A percentile compares a stretch with the other conserved stretches of the same genome.
These are phyloP conservation scores for Neofusicoccum cordaticola DNA, from an alignment of 2,329 filamentous ascomycete genomes.

Conservation along the genomic window DNA sequence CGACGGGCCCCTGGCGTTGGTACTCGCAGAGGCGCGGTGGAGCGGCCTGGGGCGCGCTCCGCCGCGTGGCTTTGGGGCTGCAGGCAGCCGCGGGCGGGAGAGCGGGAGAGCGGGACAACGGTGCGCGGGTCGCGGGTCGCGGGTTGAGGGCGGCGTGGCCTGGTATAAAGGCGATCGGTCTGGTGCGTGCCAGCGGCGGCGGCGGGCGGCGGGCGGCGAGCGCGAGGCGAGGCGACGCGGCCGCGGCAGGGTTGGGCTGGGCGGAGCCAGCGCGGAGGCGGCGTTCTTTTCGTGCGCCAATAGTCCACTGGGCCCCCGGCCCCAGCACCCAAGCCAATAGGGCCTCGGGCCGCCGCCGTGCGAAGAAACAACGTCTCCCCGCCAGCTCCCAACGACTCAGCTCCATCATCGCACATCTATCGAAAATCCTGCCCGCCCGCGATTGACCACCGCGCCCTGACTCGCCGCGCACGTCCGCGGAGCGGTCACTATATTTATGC, in stretches of 20 bases:
- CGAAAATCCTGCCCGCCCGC: background rate
- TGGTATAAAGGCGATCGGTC: background rate
- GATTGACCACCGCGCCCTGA: background rate
- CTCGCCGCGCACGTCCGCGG: background rate
- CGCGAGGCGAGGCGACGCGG: background rate
- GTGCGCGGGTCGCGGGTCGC: background rate
- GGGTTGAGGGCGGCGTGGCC: background rate
- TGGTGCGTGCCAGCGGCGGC: background rate
- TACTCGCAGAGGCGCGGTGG: too few relatives aligned
- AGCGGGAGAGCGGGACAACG: conserved; percentile 1
- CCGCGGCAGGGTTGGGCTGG: background rate
- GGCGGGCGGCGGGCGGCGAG: background rate
- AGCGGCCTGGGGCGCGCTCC: too few relatives aligned
- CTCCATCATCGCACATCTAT: background rate
- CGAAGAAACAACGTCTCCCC: background rate
- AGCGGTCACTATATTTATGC: conserved; percentile 9
- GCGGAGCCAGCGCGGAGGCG: background rate
- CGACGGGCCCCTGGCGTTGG: too few relatives aligned
- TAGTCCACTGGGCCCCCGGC: background rate
- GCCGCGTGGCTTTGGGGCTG: too few relatives aligned
- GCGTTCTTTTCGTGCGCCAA: too few relatives aligned
- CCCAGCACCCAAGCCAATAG: too few relatives aligned
- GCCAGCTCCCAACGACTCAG: background rate
- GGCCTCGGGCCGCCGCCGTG: background rate
- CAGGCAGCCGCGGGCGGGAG: background rate